phyloP scores from a whole-genome alignment of 1,284 basidiomycete genomes.

The Takashimella koratensis region DNA sequence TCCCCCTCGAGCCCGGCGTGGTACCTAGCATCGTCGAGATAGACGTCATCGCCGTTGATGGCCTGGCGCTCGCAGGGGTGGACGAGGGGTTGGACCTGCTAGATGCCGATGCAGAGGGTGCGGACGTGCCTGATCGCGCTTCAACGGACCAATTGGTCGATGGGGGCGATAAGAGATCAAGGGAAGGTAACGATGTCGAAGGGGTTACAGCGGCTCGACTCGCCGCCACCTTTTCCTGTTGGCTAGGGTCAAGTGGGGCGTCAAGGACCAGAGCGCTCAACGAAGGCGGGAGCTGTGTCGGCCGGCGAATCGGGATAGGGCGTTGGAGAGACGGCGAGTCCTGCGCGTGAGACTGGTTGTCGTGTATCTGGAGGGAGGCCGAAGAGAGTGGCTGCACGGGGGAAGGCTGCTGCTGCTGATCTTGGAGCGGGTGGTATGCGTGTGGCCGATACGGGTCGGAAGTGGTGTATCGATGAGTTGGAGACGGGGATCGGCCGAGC shows the following conservation, averaged over 20 bases:
- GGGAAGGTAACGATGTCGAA: neutral
- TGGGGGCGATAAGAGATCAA: neutral
- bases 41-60: neutral
- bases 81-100: slow-evolving; percentile 4
- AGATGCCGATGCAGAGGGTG: too few relatives aligned
- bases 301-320: neutral
- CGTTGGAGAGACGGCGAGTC: neutral
- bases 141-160: neutral
- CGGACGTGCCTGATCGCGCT: neutral
- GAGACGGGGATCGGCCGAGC: neutral
- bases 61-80: neutral
- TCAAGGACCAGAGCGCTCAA: slow-evolving; percentile 5
- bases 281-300: slow-evolving; percentile 3
- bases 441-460: neutral
- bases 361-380: neutral
- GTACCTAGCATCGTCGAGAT: too few relatives aligned
- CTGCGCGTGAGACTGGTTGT: neutral
- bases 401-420: neutral
- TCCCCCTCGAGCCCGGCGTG: too few relatives aligned
- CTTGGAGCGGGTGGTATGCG: neutral
- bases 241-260: neutral
- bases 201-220: neutral
- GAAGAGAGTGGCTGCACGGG: neutral
- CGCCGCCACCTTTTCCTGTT: neutral
- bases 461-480: neutral